A percentile compares a stretch with the other conserved stretches of the same genome.
phyloP scores from a whole-genome alignment of 1,284 basidiomycete species.

The Erythrobasidium hasegawianum region DNA sequence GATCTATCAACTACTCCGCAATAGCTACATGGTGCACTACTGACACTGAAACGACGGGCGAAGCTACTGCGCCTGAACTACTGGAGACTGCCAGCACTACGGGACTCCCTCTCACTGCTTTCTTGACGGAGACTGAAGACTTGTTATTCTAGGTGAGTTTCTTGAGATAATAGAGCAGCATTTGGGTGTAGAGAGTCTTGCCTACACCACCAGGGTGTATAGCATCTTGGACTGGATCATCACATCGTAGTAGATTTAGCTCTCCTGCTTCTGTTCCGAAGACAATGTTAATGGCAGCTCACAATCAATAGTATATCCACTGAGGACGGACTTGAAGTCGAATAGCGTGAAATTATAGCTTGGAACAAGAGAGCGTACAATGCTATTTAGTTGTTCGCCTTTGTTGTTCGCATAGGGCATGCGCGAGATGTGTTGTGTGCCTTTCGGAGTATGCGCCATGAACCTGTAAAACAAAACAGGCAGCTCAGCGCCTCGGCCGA shows the following conservation, averaged over 20 bases:
- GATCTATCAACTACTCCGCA: no score
- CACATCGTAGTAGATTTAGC: not conserved
- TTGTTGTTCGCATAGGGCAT: constrained; percentile 25
- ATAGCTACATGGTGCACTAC: no score
- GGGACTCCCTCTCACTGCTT: no score
- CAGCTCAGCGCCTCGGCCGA: not conserved
- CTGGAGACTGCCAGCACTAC: no score
- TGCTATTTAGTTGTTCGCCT: constrained; percentile 18
- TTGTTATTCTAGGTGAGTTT: no score
- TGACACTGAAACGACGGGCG: no score
- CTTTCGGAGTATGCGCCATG: constrained; percentile 21
- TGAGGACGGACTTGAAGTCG: constrained; percentile 19
- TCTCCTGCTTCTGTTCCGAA: not conserved
- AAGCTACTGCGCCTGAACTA: no score
- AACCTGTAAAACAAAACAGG: constrained; percentile 18
- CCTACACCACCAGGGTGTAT: constrained; percentile 28
- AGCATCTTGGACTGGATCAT: constrained; percentile 18
- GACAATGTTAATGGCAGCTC: not conserved
- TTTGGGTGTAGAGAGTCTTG: constrained; percentile 22
- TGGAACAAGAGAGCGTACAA: not conserved
- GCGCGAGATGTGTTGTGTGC: constrained; percentile 23
- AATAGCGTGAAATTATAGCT: constrained; percentile 7
- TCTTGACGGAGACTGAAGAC: no score
- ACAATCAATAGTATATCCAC: constrained; percentile 26
- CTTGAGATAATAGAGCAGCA: constrained; percentile 24